A percentile compares a stretch with the other conserved stretches of the same genome.
Evolutionary conservation across 2,329 filamentous ascomycete species (phyloP).

Genomic region (Pseudogymnoascus sp.): DNA sequence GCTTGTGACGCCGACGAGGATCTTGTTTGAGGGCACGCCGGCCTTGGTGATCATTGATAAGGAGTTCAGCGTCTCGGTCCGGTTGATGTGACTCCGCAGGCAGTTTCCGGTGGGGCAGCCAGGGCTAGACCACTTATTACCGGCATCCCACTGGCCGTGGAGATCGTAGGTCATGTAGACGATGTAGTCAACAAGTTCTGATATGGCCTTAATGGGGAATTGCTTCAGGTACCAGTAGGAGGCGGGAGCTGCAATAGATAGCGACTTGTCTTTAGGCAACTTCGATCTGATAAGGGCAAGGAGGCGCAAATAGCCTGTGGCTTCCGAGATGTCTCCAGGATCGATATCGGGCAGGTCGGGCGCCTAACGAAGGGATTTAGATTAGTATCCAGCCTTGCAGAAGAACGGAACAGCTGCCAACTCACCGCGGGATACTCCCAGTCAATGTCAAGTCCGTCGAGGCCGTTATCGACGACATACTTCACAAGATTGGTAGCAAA

Average conservation of each 20-base stretch:
- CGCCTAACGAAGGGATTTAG: background rate
- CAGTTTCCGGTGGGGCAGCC: constrained; percentile 28
- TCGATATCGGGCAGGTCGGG: constrained; percentile 21
- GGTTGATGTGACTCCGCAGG: constrained; percentile 34
- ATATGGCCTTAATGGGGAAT: constrained; percentile 25
- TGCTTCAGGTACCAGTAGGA: constrained; percentile 28
- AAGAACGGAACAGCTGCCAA: background rate
- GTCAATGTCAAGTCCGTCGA: constrained; percentile 28
- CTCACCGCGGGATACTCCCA: constrained; percentile 29
- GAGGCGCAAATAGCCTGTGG: constrained; percentile 24
- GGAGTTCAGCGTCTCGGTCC: constrained; percentile 31
- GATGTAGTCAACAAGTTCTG: constrained; percentile 26
- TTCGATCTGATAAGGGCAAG: constrained; percentile 25
- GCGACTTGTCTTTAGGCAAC: constrained; percentile 16
- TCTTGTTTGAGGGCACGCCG: constrained; percentile 19
- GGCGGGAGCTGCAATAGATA: constrained; percentile 17
- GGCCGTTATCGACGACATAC: constrained; percentile 29
- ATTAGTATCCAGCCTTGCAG: background rate
- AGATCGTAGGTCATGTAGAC: constrained; percentile 36
- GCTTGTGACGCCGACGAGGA: constrained; percentile 28
- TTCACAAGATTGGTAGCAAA: constrained; percentile 28
- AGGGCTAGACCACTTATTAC: constrained; percentile 18
- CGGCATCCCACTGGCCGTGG: constrained; percentile 27
- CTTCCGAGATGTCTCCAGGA: constrained; percentile 22
- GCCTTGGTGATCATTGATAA: constrained; percentile 15